Conservation (phyloP, 768 basidiomycete species). For the Naganishia onofrii region DNA sequence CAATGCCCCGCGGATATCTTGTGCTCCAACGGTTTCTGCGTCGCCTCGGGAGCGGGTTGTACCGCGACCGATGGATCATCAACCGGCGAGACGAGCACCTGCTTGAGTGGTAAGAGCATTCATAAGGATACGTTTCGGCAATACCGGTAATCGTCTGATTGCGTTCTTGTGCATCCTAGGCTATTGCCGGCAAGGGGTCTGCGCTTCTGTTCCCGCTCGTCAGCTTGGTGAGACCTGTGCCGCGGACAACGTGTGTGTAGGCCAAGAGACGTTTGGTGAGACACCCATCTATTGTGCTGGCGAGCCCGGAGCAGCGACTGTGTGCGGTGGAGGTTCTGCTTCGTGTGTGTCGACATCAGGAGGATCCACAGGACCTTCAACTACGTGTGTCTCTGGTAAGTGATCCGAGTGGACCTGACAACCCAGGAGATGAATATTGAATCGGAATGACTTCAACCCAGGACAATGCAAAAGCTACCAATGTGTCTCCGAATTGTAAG, state of each 20-base stretch:
- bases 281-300: background rate
- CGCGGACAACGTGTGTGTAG: background rate
- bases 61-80: background rate
- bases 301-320: too few species aligned
- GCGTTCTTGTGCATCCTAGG: background rate
- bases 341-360: background rate
- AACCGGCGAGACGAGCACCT: background rate
- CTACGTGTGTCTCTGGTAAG: background rate
- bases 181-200: background rate
- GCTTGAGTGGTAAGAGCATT: background rate
- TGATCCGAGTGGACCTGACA: too few species aligned
- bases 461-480: too few species aligned
- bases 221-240: background rate
- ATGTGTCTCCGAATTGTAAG: too few species aligned
- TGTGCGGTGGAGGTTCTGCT: background rate
- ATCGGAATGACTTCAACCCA: too few species aligned
- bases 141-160: too few species aligned
- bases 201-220: background rate
- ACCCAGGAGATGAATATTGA: too few species aligned
- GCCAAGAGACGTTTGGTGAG: background rate
- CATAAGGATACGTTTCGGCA: too few species aligned
- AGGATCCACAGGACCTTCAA: background rate
- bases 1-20: background rate
- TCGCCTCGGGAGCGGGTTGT: background rate
- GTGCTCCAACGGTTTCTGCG: background rate